Base-by-base conservation (phyloP, 2,329 filamentous ascomycete species). In the Penicillium paneum region DNA sequence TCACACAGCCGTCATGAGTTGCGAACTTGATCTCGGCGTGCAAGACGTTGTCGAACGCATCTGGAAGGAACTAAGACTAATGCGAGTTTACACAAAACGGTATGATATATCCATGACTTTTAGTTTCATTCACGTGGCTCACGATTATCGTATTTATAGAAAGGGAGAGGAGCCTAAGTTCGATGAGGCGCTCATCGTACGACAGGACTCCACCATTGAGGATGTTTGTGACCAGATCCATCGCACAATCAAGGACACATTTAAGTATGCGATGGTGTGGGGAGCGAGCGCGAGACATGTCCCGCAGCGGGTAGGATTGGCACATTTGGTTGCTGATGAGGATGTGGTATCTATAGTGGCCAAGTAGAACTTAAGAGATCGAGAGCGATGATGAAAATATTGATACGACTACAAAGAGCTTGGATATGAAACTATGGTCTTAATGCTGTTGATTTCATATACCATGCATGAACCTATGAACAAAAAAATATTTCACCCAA, bases 261-360 rank as follows among this genome's bases (percentile, higher is more conserved):
- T 97, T 82, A 99, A 97, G 80, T 97, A 97, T 77, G 95, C 94
- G 3, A 77, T 97, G 62, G 94, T 99, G 0, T 99, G 95, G 95
- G 94, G 94, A 5, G 92, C 92, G 17, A 97, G 93, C 74, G 94
- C 94, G 34, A 86, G 91, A 67, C 95, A 99, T 79, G 81, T 97
- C 34, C 94, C 95, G 34, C 94, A 99, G 79, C 81, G 94, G 59
- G 93, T 97, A 35, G 95, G 94, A 1, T 74, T 99, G 67, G 80
- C 84, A 7, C 94, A 99, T 79, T 67, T 84, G 12, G 92, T 99
- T 28, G 70, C 78, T 6, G 85, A 88, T 65, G 85, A 87, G 71
- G 85, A 88, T 74, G 85, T 88, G 50, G 84, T 88, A 44, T 85
- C 82, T 52, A 86, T 88, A 67, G 82, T 87, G 54, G 73, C 78